Percentiles rank a stretch among this genome's conserved stretches.
phyloP scores from a whole-genome alignment of 2,329 filamentous ascomycete species.

The Sporothrix mexicana region DNA sequence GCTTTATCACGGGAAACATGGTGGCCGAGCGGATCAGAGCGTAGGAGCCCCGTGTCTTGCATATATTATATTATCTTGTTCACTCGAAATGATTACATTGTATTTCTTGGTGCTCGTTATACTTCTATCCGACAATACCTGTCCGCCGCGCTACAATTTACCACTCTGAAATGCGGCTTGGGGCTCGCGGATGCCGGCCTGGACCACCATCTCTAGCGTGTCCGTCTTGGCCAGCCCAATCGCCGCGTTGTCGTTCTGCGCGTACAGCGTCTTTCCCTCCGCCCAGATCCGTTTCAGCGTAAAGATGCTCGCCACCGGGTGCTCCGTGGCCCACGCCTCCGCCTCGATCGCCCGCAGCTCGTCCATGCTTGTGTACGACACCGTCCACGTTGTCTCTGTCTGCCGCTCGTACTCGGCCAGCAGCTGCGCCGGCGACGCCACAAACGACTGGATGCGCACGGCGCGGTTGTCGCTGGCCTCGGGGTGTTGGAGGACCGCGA shows the following conservation, averaged over 20 bases:
- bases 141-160: constrained; percentile 33
- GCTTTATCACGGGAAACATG: constrained; percentile 27
- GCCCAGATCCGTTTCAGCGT: constrained; percentile 36
- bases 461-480: constrained; percentile 32
- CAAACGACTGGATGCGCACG: constrained; percentile 32
- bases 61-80: too few species aligned
- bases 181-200: constrained; percentile 21
- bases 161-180: constrained; percentile 34
- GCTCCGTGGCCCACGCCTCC: constrained; percentile 23
- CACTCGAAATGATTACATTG: too few species aligned
- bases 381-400: constrained; percentile 31
- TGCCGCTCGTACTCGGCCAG: constrained; percentile 35
- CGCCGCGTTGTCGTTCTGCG: constrained; percentile 58
- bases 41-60: too few species aligned
- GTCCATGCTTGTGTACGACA: constrained; percentile 29
- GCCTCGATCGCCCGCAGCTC: constrained; percentile 30
- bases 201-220: constrained; percentile 34
- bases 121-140: too few species aligned
- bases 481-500: constrained; percentile 29
- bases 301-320: constrained; percentile 32
- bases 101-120: too few species aligned
- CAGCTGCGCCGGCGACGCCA: constrained; percentile 29
- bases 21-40: constrained; percentile 26
- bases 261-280: constrained; percentile 58
- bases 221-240: constrained; percentile 46